Base-by-base conservation (phyloP, 305 asterid genomes). In the Solanum hybrid region DNA sequence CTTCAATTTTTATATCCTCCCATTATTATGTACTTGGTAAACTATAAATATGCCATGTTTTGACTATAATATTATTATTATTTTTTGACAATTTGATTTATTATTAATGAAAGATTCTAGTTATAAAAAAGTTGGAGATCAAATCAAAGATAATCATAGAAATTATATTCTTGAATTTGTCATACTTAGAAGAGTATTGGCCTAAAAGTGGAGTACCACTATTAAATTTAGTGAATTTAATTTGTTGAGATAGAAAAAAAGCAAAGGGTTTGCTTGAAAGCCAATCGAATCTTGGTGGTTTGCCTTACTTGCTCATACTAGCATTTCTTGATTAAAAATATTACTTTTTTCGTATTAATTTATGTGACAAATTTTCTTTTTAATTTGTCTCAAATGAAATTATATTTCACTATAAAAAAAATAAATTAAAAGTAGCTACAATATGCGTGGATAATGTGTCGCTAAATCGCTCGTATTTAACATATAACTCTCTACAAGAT, bases 221-320 rank as follows among this genome's bases (percentile, higher is more conserved):
- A 84, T 31, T 69, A 24, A 69, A 69, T 24, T 84, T 84, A 11
- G 40, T 76, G 38, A 19, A 13, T 31, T 84, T 17, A 19, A 64
- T 51, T 84, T 10, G 14, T 32, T 84, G 72, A 51, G 29, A 84
- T 81, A 29, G 15, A 29, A 45, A 91, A 93, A 75, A 92, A 93
- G 88, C 87, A 89, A 88, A 89, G 94, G 93, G 93, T 91, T 95
- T 89, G 96, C 95, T 95, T 95, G 93, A 94, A 95, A 94, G 95
- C 90, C 96, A 94, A 92, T 91, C 91, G 96, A 94, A 93, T 95
- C 90, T 92, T 89, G 92, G 89, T 92, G 91, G 94, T 87, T 91
- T 87, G 87, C 90, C 88, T 87, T 56, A 17, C 69, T 56, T 72
- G 71, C 31, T 89, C 88, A 80, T 19, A 19, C n/a, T 56, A 38